Evolutionary conservation across 1,284 basidiomycete genomes (phyloP), one percentile per base, ranked within the genome.

Genomic region (Naganishia sp.): DNA sequence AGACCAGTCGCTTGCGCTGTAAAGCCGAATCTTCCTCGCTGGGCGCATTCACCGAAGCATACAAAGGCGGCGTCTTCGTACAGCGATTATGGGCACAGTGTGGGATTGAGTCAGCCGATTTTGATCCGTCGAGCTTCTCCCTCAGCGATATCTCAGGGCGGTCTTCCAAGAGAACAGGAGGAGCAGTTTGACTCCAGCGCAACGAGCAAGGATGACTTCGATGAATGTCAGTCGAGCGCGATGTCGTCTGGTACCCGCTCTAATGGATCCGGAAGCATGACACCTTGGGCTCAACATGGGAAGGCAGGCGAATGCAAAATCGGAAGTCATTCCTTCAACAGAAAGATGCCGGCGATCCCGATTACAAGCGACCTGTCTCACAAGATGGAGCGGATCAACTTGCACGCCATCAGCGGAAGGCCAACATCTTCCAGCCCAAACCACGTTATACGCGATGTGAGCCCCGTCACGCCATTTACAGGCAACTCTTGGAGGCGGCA

Each of bases 401-500:
- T 28, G 28, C 28, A 28, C 28, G 28, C 28, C 28, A 28, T 28
- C 5, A 5, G 28, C 28, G 5, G 5, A 28, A 28, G 3, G 28
- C 28, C 5, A 5, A 28, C n/a, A 28, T 5, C 28, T 28, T n/a
- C n/a, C 28, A 28, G 28, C 2, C 28, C 2, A 28, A 28, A 3
- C 28, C 28, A 28, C 28, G 28, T 28, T 3, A 5, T 28, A 28
- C 2, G 0, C 31, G 17, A 3, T 4, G 31, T 58, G 6, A 60
- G 41, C 25, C 31, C 28, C 7, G 46, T 49, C 9, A 21, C 32
- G 41, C 13, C 46, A 3, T 50, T 50, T 31, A 35, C 41, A 25
- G 57, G 47, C 7, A 41, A 60, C n/a, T 41, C 45, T 25, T 60
- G 57, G 57, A 35, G 47, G 13, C 49, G 46, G 21, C 46, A 50